Evolutionary conservation across 495 filamentous ascomycete genomes (phyloP).

Genomic region (Bathelium albidoporum): DNA sequence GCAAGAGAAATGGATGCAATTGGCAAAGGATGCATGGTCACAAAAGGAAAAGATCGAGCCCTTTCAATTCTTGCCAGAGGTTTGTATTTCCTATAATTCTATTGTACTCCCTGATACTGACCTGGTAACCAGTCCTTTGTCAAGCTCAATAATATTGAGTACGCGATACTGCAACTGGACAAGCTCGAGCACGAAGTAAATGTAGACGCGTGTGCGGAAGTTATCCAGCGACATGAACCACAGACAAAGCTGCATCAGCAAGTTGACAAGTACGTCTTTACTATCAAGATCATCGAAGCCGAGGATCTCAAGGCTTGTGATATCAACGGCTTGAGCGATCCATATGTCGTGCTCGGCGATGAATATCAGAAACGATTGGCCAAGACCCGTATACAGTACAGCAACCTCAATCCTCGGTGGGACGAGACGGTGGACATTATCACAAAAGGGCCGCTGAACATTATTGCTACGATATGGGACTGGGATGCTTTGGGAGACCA

Average conservation of each 20-base stretch:
- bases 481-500: conserved; percentile 96
- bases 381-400: conserved; percentile 86
- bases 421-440: conserved; percentile 96
- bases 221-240: conserved; percentile 54
- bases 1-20: conserved; percentile 83
- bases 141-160: conserved; percentile 97
- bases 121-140: conserved; percentile 56
- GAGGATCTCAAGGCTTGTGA: conserved; percentile 97
- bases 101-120: conserved; percentile 14
- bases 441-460: conserved; percentile 78
- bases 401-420: conserved; percentile 91
- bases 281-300: conserved; percentile 97
- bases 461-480: conserved; percentile 97
- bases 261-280: conserved; percentile 83
- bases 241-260: conserved; percentile 44
- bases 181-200: conserved; percentile 81
- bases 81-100: conserved; percentile 35
- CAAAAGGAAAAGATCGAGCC: conserved; percentile 92
- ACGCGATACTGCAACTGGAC: conserved; percentile 80
- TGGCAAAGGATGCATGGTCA: conserved; percentile 92
- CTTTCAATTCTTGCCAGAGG: conserved; percentile 94
- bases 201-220: conserved; percentile 84
- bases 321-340: conserved; percentile 86
- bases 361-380: conserved; percentile 97
- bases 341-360: conserved; percentile 92